Evolutionary conservation across 2,329 filamentous ascomycete species (phyloP).

Genomic region (Cladobotryum mycophilum): DNA sequence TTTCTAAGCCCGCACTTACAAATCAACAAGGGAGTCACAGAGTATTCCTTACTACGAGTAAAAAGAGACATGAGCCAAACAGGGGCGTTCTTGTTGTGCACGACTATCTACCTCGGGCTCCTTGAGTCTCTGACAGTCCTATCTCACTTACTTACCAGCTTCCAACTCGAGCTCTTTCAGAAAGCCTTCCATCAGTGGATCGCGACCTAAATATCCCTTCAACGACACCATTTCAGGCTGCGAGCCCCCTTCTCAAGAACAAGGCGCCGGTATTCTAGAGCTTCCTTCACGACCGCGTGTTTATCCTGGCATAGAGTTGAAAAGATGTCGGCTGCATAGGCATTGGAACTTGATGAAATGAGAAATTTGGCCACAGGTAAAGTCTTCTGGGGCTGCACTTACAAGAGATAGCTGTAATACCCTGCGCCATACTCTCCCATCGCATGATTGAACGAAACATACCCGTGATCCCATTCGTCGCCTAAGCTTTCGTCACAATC

Average conservation of each 20-base stretch:
- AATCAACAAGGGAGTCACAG: too few relatives aligned
- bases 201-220: neutral
- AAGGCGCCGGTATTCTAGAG: neutral
- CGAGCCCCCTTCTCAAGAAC: constrained; percentile 1
- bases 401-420: constrained; percentile 3
- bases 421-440: neutral
- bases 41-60: too few relatives aligned
- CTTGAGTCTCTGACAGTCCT: too few relatives aligned
- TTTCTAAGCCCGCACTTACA: too few relatives aligned
- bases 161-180: neutral
- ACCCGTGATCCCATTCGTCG: neutral
- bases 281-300: neutral
- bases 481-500: constrained; percentile 1
- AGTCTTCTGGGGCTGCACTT: neutral
- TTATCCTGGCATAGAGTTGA: neutral
- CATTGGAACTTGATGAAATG: neutral
- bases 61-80: too few relatives aligned
- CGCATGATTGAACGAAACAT: neutral
- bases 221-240: constrained; percentile 2
- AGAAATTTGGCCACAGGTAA: neutral
- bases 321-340: neutral
- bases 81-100: too few relatives aligned
- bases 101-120: too few relatives aligned
- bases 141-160: too few relatives aligned
- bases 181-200: neutral